Conservation (phyloP, 2,329 filamentous ascomycete genomes). For the Colletotrichum chrysophilum region DNA sequence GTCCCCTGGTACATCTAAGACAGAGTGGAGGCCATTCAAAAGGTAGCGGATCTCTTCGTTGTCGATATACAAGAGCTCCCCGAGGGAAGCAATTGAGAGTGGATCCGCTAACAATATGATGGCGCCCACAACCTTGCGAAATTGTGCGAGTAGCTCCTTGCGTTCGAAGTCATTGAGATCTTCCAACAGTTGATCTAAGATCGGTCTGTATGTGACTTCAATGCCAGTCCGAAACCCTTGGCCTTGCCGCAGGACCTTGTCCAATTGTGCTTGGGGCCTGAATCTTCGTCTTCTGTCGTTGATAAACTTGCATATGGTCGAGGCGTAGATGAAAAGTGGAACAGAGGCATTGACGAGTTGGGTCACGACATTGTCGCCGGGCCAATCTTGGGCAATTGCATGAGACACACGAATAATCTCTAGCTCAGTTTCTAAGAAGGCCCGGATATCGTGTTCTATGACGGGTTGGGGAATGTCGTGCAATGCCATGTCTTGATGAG, state of each 20-base stretch:
- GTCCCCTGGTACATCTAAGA: neutral
- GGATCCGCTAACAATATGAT: neutral
- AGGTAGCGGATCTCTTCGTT: neutral
- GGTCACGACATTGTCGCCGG: neutral
- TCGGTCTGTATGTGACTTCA: neutral
- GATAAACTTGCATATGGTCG: neutral
- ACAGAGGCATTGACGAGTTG: neutral
- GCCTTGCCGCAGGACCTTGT: neutral
- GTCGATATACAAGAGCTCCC: neutral
- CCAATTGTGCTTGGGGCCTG: neutral
- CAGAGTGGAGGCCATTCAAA: neutral
- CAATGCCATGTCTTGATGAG: neutral
- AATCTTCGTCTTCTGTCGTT: neutral
- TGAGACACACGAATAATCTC: neutral
- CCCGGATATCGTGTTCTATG: neutral
- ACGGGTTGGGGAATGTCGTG: neutral
- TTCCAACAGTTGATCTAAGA: neutral
- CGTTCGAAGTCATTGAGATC: too few relatives aligned
- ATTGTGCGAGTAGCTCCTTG: neutral
- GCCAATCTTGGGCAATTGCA: neutral
- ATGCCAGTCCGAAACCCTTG: fast-evolving
- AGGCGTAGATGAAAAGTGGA: neutral
- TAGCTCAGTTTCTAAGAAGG: neutral
- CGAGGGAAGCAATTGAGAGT: fast-evolving
- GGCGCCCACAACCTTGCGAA: neutral